phyloP scores from a whole-genome alignment of 345 rosid genomes.

The Camelina sativa region DNA sequence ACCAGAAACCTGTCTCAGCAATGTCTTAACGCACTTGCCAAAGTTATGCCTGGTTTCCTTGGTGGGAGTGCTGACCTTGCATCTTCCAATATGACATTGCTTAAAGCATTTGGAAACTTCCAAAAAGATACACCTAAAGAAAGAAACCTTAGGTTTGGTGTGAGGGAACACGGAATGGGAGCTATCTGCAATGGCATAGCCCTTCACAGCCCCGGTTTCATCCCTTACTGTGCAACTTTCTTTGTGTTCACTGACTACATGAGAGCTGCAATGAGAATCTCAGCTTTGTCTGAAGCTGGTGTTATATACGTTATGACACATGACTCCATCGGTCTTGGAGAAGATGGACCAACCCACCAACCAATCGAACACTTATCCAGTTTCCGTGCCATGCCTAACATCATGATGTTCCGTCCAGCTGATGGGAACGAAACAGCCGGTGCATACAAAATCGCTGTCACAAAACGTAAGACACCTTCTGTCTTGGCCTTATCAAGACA shows the following conservation, averaged over 20 bases:
- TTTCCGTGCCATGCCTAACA: slow-evolving; percentile 98
- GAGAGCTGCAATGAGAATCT: slow-evolving; percentile 95
- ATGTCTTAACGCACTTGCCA: slow-evolving; percentile 78
- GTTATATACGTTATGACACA: slow-evolving; percentile 98
- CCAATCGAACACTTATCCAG: slow-evolving; percentile 96
- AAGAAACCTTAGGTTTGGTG: slow-evolving; percentile 89
- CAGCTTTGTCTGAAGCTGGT: slow-evolving; percentile 82
- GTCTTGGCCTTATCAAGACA: slow-evolving; percentile 89
- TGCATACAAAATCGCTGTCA: slow-evolving; percentile 82
- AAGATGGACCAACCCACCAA: slow-evolving; percentile 99
- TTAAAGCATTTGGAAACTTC: slow-evolving; percentile 86
- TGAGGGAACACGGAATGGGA: slow-evolving; percentile 98
- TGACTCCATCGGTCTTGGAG: slow-evolving; percentile 98
- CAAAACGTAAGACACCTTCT: slow-evolving; percentile 82
- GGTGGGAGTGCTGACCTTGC: slow-evolving; percentile 99
- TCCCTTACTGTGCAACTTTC: slow-evolving; percentile 98
- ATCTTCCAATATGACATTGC: slow-evolving; percentile 93
- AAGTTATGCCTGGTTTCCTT: slow-evolving; percentile 80
- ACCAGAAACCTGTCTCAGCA: slow-evolving; percentile 92
- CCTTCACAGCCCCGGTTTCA: slow-evolving; percentile 82
- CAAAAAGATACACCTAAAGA: slow-evolving; percentile 88
- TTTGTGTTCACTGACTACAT: slow-evolving; percentile 99
- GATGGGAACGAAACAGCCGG: slow-evolving; percentile 99
- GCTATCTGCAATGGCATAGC: slow-evolving; percentile 94
- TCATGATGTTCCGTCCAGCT: slow-evolving; percentile 95